These are phyloP conservation scores for Paspalum vaginatum DNA, from an alignment of 176 grass and related monocot species.

Conservation along the genomic window DNA sequence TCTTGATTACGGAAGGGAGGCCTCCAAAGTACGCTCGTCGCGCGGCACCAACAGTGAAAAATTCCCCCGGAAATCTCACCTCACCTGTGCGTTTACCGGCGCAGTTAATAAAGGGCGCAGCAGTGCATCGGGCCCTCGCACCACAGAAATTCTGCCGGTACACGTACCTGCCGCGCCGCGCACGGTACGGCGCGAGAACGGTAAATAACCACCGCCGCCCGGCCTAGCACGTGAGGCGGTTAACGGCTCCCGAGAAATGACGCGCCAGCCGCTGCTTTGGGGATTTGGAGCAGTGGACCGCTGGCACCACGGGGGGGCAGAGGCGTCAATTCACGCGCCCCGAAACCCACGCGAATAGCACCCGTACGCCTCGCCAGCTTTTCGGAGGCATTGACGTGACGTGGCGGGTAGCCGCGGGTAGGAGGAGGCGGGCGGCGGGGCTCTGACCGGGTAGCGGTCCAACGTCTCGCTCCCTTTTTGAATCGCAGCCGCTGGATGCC, in stretches of 20 bases:
- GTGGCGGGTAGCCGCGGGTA: too few species aligned
- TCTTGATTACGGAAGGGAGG: not conserved
- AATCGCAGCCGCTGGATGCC: constrained; percentile 35
- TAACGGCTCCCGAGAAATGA: not conserved
- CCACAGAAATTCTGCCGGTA: not conserved
- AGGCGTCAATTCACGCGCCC: not conserved
- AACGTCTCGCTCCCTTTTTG: constrained; percentile 47
- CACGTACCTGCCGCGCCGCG: too few species aligned
- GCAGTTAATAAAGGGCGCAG: not conserved
- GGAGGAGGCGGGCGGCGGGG: too few species aligned
- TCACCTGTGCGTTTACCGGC: not conserved
- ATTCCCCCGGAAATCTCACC: too few species aligned
- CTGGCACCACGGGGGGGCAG: not conserved
- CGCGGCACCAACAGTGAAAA: too few species aligned
- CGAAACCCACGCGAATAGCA: not conserved
- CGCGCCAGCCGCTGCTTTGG: not conserved
- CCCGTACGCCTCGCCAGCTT: not conserved
- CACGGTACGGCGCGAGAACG: too few species aligned
- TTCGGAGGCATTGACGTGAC: not conserved
- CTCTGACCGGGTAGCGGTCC: constrained; percentile 8
- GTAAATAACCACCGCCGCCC: too few species aligned
- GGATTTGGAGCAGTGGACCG: not conserved
- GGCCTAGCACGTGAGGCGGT: not conserved
- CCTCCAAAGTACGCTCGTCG: not conserved
- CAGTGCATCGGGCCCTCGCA: too few species aligned